These are phyloP conservation scores for Elsinoe perseae DNA, from an alignment of 2,329 filamentous ascomycete species.

Conservation along the genomic window DNA sequence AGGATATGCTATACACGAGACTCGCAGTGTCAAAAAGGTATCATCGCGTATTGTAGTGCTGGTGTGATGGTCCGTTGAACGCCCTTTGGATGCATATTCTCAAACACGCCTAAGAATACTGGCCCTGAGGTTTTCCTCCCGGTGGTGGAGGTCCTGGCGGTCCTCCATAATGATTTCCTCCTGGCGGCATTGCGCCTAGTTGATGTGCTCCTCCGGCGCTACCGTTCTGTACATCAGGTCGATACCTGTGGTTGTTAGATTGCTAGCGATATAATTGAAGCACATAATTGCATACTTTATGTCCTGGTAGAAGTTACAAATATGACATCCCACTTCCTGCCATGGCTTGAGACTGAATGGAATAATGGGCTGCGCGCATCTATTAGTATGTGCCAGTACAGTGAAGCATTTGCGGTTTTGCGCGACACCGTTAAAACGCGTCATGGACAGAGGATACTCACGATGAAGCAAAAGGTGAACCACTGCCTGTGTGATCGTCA, in stretches of 20 bases:
- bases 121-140: constrained; percentile 23
- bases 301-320: constrained; percentile 67
- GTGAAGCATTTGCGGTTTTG: constrained; percentile 7
- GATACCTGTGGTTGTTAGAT: constrained; percentile 18
- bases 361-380: constrained; percentile 51
- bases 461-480: constrained; percentile 74
- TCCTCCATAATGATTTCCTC: constrained; percentile 25
- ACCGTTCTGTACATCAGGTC: constrained; percentile 32
- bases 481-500: constrained; percentile 39
- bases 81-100: not conserved
- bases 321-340: constrained; percentile 60
- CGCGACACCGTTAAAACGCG: not conserved
- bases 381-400: not conserved
- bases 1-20: not conserved
- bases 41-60: not conserved
- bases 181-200: constrained; percentile 20
- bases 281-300: constrained; percentile 31
- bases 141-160: constrained; percentile 23
- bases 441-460: constrained; percentile 26
- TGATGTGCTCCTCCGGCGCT: constrained; percentile 24
- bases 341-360: constrained; percentile 54
- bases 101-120: constrained; percentile 19
- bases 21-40: not conserved
- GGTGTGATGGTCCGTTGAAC: not conserved
- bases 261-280: not conserved